Evolutionary conservation across 106 monocot genomes (phyloP).

Genomic region (Platanthera zijinensis): DNA sequence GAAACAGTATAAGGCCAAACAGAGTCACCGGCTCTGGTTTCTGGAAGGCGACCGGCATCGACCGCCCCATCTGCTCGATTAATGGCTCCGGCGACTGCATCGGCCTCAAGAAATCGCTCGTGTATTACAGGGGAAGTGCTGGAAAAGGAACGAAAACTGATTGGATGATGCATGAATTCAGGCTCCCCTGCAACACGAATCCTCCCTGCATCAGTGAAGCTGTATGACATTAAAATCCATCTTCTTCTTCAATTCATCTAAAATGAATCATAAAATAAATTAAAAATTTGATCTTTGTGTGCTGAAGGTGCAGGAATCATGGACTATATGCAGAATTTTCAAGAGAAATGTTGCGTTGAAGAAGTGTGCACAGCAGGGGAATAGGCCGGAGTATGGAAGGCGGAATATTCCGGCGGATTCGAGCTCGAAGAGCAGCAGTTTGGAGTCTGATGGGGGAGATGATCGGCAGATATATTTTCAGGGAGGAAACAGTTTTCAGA

Average conservation of each 20-base stretch:
- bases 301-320: constrained; percentile 36
- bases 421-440: constrained; percentile 40
- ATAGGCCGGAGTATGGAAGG: constrained; percentile 9
- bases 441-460: constrained; percentile 46
- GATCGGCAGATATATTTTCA: constrained; percentile 11
- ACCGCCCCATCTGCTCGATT: constrained; percentile 46
- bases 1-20: constrained; percentile 81
- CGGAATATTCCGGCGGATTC: constrained; percentile 16
- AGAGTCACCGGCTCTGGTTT: constrained; percentile 78
- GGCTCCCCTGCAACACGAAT: constrained; percentile 35
- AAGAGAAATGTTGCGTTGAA: constrained; percentile 39
- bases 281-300: no score
- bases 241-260: neutral
- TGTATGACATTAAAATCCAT: constrained; percentile 14
- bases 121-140: constrained; percentile 78
- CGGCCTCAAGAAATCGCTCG: constrained; percentile 89
- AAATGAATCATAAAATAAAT: neutral
- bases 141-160: constrained; percentile 84
- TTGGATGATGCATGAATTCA: constrained; percentile 99
- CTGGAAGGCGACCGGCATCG: constrained; percentile 92
- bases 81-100: constrained; percentile 32
- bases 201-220: constrained; percentile 41
- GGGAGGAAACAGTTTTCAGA: neutral
- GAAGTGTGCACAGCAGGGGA: constrained; percentile 17
- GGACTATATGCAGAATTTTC: constrained; percentile 83